These are phyloP conservation scores for Colletotrichum chlorophyti DNA, from an alignment of 2,329 filamentous ascomycete species.

Conservation along the genomic window DNA sequence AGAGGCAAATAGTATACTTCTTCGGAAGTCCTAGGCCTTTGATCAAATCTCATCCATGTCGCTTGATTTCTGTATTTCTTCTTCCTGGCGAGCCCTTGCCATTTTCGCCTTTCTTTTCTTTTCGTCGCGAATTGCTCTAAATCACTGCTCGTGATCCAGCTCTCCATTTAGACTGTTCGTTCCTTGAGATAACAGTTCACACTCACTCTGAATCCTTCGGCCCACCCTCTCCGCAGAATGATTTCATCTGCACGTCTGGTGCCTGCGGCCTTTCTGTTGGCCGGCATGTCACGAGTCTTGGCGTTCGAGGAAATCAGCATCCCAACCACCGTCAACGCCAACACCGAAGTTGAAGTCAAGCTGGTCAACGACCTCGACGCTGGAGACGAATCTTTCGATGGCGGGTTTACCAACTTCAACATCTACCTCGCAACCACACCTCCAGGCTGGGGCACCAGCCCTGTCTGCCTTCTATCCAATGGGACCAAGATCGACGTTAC, in stretches of 20 bases:
- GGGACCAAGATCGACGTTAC: slow-evolving; percentile 35
- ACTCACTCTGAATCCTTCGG: no score
- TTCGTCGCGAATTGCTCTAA: no score
- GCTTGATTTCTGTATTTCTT: no score
- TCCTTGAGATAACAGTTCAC: not conserved
- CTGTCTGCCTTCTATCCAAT: slow-evolving; percentile 41
- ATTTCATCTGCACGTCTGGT: not conserved
- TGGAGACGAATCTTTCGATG: slow-evolving; percentile 30
- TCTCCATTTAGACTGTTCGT: no score
- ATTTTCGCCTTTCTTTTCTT: no score
- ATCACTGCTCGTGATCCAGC: no score
- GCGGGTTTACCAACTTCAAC: slow-evolving; percentile 34
- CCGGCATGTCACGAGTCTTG: not conserved
- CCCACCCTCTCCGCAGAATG: not conserved
- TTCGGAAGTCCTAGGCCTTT: no score
- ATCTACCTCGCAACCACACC: slow-evolving; percentile 41
- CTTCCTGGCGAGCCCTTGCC: no score
- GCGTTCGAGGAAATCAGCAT: slow-evolving; percentile 4
- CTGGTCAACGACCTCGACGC: slow-evolving; percentile 40
- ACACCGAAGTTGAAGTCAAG: slow-evolving; percentile 35
- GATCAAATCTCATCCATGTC: no score
- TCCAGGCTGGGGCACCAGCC: slow-evolving; percentile 37
- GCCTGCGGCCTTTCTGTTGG: not conserved
- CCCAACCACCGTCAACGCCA: slow-evolving; percentile 6
- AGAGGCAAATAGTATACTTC: no score